These are phyloP conservation scores for Marvania coccoides DNA, from an alignment of 139 green algal species.

Conservation along the genomic window DNA sequence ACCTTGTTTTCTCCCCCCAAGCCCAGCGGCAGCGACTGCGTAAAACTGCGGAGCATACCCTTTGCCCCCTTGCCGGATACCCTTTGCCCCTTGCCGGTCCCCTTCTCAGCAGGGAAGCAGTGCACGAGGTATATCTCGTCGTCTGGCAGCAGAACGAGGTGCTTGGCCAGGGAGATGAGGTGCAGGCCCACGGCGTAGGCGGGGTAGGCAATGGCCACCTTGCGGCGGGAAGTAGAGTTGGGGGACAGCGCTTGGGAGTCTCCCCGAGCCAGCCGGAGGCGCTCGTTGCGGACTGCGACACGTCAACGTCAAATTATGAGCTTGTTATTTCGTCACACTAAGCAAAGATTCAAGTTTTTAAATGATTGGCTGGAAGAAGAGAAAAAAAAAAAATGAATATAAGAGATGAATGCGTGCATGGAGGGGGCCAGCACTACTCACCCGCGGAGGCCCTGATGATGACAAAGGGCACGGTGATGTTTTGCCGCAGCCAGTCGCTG, in stretches of 20 bases:
- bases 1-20: conserved; percentile 6
- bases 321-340: no score
- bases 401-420: not conserved
- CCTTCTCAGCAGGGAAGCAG: conserved; percentile 10
- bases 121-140: conserved; percentile 41
- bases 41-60: not conserved
- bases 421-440: not conserved
- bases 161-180: conserved; percentile 4
- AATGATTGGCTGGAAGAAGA: no score
- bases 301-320: no score
- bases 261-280: not conserved
- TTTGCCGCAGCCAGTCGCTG: conserved; percentile 19
- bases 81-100: not conserved
- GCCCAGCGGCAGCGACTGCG: not conserved
- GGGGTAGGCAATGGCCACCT: conserved; percentile 31
- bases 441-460: conserved; percentile 13
- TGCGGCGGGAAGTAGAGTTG: conserved; percentile 2
- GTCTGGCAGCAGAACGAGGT: conserved; percentile 3
- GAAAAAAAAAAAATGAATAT: no score
- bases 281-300: no score
- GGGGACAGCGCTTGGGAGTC: not conserved
- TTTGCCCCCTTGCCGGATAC: no score
- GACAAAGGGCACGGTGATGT: conserved; percentile 18
- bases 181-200: not conserved
- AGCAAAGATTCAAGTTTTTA: no score